Evolutionary conservation across 495 filamentous ascomycete species (phyloP).

Genomic region (Neurospora sp.): DNA sequence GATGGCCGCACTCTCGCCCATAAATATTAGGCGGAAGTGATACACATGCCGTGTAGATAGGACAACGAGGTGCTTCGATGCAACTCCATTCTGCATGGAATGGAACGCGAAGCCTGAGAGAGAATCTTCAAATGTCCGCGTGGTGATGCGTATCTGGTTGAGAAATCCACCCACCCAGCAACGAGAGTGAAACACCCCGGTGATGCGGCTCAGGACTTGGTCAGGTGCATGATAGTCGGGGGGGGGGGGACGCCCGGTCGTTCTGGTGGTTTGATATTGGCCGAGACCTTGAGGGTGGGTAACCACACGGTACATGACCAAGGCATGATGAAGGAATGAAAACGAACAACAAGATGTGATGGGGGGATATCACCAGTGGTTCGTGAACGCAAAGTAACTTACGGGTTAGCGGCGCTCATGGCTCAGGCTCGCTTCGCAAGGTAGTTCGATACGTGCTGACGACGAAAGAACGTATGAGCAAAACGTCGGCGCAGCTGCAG

Average conservation of each 20-base stretch:
- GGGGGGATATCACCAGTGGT: background rate
- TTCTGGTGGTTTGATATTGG: background rate
- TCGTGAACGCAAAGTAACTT: background rate
- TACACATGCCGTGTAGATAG: background rate
- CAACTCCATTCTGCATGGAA: background rate
- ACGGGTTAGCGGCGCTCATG: background rate
- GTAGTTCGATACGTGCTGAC: background rate
- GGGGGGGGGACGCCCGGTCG: background rate
- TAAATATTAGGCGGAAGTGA: background rate
- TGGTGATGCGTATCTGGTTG: background rate
- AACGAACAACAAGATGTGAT: background rate
- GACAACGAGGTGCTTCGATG: background rate
- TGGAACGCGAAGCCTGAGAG: background rate
- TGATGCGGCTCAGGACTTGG: background rate
- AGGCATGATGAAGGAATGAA: background rate
- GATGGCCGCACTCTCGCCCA: background rate
- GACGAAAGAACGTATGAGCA: background rate
- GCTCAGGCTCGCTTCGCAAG: background rate
- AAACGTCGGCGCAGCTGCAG: background rate
- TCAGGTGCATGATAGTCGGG: background rate
- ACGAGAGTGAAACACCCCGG: background rate
- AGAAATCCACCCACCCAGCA: background rate
- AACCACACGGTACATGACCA: background rate
- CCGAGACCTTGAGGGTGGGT: background rate
- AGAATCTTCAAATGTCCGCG: background rate